Evolutionary conservation across 306 rosid species (phyloP).

Genomic region (Prunus dulcis): DNA sequence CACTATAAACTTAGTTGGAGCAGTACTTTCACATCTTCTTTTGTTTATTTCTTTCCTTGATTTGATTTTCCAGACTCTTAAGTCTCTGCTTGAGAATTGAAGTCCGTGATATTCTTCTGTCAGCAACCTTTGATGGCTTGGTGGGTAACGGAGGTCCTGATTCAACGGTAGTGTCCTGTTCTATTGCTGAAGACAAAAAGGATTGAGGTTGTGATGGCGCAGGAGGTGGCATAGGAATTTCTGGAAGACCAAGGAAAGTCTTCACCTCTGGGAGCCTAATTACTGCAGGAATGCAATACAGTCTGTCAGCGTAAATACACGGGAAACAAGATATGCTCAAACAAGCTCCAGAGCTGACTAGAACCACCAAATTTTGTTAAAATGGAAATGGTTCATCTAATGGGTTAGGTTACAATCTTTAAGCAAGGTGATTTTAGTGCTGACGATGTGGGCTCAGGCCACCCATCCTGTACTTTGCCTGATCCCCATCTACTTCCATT

Average conservation of each 20-base stretch:
- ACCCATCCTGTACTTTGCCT: not conserved
- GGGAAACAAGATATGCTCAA: conserved; percentile 1
- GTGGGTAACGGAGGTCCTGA: conserved; percentile 28
- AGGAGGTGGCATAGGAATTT: conserved; percentile 17
- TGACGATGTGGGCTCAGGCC: not conserved
- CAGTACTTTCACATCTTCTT: conserved; percentile 39
- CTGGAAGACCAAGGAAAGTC: conserved; percentile 57
- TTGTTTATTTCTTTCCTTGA: conserved; percentile 64
- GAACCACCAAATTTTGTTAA: not conserved
- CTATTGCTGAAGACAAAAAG: conserved; percentile 45
- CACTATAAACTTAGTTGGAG: not conserved
- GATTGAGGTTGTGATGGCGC: conserved; percentile 43
- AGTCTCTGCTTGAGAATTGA: conserved; percentile 75
- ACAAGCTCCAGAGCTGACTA: not conserved
- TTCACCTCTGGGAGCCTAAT: conserved; percentile 51
- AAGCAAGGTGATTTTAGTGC: not conserved
- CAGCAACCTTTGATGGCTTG: conserved; percentile 34
- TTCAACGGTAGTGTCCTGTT: conserved; percentile 28
- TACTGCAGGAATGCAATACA: conserved; percentile 1
- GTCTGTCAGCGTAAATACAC: conserved; percentile 35
- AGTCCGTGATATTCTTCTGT: conserved; percentile 50
- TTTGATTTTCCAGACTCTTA: conserved; percentile 70
- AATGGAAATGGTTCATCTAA: not conserved
- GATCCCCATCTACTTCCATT: not conserved
- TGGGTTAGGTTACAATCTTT: not conserved